Conservation (phyloP, 1,284 basidiomycete species). For the Moniliophthora roreri region DNA sequence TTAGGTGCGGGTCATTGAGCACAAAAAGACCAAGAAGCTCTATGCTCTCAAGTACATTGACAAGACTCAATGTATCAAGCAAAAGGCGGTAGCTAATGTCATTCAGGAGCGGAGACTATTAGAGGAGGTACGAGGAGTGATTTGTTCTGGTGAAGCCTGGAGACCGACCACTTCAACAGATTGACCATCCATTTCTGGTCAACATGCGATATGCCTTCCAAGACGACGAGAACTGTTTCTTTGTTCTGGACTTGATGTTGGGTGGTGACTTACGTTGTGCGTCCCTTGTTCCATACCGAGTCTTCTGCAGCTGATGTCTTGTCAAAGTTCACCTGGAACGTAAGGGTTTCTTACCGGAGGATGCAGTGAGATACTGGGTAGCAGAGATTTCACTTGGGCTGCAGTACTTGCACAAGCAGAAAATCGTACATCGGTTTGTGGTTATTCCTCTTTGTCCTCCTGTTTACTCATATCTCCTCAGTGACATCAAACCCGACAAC, state of each 20-base stretch:
- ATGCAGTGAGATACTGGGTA: conserved; percentile 86
- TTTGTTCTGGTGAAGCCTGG: conserved; percentile 21
- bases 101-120: conserved; percentile 90
- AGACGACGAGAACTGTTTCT: conserved; percentile 98
- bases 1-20: conserved; percentile 89
- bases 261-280: conserved; percentile 92
- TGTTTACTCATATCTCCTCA: conserved; percentile 40
- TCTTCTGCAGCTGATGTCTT: conserved; percentile 10
- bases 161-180: conserved; percentile 44
- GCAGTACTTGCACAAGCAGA: conserved; percentile 87
- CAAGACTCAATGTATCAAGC: conserved; percentile 88
- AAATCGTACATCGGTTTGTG: conserved; percentile 91
- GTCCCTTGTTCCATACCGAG: conserved; percentile 29
- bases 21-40: conserved; percentile 89
- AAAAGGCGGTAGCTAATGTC: conserved; percentile 91
- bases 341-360: conserved; percentile 74
- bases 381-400: conserved; percentile 87
- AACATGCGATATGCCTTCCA: conserved; percentile 97
- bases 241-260: conserved; percentile 95
- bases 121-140: conserved; percentile 68
- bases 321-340: conserved; percentile 85
- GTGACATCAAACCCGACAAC: conserved; percentile 97
- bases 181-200: conserved; percentile 93
- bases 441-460: conserved; percentile 17
- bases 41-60: conserved; percentile 99